Evolutionary conservation across 257 asterid species (phyloP).

Genomic region (Nicotiana knightiana): DNA sequence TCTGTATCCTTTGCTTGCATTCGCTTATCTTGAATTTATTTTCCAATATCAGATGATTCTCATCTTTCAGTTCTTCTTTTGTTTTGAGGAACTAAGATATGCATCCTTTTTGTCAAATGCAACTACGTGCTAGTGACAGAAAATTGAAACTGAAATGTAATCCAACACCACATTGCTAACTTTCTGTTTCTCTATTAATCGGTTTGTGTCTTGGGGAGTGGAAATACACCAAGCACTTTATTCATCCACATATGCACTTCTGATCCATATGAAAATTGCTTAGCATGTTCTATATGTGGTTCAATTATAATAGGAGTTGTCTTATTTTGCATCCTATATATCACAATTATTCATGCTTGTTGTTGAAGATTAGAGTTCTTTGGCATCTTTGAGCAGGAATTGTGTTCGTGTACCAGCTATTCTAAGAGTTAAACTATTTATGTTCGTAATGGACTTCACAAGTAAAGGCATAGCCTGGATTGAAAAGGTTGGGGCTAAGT

Average conservation of each 20-base stretch:
- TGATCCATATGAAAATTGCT: no score
- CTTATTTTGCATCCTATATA: not conserved
- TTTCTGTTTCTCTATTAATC: not conserved
- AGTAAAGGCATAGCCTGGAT: conserved; percentile 11
- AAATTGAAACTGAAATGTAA: not conserved
- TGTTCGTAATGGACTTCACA: conserved; percentile 10
- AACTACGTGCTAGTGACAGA: not conserved
- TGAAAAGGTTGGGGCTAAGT: conserved; percentile 6
- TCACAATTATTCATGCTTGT: not conserved
- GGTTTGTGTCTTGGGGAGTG: not conserved
- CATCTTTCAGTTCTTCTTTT: not conserved
- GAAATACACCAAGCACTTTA: not conserved
- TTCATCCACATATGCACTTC: no score
- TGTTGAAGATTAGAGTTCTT: not conserved
- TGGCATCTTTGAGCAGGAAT: not conserved
- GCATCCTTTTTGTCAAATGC: not conserved
- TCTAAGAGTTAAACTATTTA: not conserved
- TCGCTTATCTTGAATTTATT: not conserved
- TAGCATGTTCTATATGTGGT: not conserved
- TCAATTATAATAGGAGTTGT: not conserved
- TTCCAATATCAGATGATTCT: not conserved
- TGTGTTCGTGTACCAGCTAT: not conserved
- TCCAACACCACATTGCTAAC: not conserved
- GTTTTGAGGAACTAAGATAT: not conserved
- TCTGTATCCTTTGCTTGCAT: not conserved